Evolutionary conservation across 2,329 filamentous ascomycete species (phyloP).

Genomic region (Talaromyces marneffei): DNA sequence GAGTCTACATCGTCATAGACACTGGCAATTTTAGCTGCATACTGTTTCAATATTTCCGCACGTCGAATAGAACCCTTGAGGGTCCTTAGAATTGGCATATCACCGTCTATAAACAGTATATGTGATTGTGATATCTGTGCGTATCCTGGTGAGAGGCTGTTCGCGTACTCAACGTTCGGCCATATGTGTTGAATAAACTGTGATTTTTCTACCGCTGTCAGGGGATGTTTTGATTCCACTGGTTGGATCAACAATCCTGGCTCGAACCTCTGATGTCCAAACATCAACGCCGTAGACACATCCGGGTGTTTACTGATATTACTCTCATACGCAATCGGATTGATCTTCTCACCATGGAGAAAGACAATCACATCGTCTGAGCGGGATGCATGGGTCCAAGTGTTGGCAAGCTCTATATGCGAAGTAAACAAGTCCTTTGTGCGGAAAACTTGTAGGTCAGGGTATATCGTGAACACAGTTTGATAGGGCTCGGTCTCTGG

Average conservation of each 20-base stretch:
- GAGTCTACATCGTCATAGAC: slow-evolving; percentile 6
- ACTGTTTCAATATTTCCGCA: background rate
- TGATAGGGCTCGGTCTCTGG: background rate
- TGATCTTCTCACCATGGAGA: slow-evolving; percentile 2
- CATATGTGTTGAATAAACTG: slow-evolving; percentile 3
- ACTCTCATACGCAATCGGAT: background rate
- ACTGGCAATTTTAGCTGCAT: background rate
- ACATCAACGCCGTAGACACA: background rate
- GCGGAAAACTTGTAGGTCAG: background rate
- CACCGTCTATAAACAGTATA: background rate
- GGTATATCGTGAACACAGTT: slow-evolving; percentile 1
- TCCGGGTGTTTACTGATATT: background rate
- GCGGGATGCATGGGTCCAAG: slow-evolving; percentile 1
- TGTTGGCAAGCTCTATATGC: background rate
- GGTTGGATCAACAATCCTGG: background rate
- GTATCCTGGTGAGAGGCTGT: background rate
- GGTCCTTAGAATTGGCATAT: background rate
- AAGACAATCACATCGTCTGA: slow-evolving; percentile 4
- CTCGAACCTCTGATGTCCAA: slow-evolving; percentile 4
- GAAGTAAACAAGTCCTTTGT: slow-evolving; percentile 4
- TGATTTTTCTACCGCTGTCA: background rate
- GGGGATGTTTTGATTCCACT: background rate
- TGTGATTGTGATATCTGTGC: slow-evolving; percentile 3
- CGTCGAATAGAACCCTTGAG: background rate
- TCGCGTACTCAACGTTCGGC: slow-evolving; percentile 5